Conservation (phyloP, 139 green algal species). For the Zygnema circumcarinatum region DNA sequence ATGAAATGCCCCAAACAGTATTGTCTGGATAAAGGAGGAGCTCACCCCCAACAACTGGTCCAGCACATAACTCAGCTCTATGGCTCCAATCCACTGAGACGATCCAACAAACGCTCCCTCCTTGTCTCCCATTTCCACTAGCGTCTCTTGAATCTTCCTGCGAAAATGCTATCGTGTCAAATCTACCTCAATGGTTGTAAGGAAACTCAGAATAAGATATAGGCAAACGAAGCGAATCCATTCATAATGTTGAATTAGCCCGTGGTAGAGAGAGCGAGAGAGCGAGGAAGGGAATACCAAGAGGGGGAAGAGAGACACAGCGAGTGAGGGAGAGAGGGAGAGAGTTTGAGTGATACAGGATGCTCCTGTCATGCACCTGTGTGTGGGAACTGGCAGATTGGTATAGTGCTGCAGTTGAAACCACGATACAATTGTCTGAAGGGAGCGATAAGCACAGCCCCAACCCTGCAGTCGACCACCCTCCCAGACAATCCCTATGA, state of each 20-base stretch:
- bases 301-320: neutral
- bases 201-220: neutral
- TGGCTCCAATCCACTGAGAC: slow-evolving; percentile 91
- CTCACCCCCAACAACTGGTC: slow-evolving; percentile 77
- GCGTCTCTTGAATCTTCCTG: too few species aligned
- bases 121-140: slow-evolving; percentile 90
- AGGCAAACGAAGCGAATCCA: too few species aligned
- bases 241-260: too few species aligned
- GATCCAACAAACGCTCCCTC: slow-evolving; percentile 78
- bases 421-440: slow-evolving; percentile 95
- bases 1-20: too few species aligned
- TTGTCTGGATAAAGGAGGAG: neutral
- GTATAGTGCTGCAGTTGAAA: slow-evolving; percentile 86
- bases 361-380: slow-evolving; percentile 64
- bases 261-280: neutral
- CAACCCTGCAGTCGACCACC: slow-evolving; percentile 80
- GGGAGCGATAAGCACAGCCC: slow-evolving; percentile 95
- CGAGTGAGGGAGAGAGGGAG: too few species aligned
- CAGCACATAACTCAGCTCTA: slow-evolving; percentile 91
- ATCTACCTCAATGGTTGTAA: too few species aligned
- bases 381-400: slow-evolving; percentile 69
- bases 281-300: neutral
- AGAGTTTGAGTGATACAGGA: neutral
- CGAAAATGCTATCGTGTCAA: too few species aligned
- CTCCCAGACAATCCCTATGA: neutral